Percentiles rank a stretch among this genome's conserved stretches.
Conservation (phyloP, 768 basidiomycete genomes). For the Tylopilus subfusipes region DNA sequence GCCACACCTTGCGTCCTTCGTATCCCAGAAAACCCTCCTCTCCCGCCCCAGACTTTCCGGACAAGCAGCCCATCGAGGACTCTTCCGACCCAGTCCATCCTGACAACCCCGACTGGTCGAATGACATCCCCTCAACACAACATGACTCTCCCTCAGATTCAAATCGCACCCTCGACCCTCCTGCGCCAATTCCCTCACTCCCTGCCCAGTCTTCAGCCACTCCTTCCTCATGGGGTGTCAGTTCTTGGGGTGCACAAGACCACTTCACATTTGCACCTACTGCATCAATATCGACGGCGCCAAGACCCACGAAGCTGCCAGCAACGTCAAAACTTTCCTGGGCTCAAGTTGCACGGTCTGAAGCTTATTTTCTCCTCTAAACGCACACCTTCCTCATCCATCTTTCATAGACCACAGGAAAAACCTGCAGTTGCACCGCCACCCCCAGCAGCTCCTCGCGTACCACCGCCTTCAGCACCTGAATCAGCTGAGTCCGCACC, state of each 20-base stretch:
- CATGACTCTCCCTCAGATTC: slow-evolving; percentile 18
- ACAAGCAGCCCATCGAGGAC: slow-evolving; percentile 23
- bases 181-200: slow-evolving; percentile 8
- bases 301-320: slow-evolving; percentile 50
- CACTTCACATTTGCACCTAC: slow-evolving; percentile 33
- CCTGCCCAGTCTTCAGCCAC: slow-evolving; percentile 24
- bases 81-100: slow-evolving; percentile 7
- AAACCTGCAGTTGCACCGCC: slow-evolving; percentile 50
- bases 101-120: slow-evolving; percentile 16
- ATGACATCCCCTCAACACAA: slow-evolving; percentile 7
- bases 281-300: slow-evolving; percentile 11
- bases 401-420: slow-evolving; percentile 53
- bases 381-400: slow-evolving; percentile 1
- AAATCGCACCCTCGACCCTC: slow-evolving; percentile 12
- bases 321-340: slow-evolving; percentile 78
- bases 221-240: slow-evolving; percentile 34
- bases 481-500: slow-evolving; percentile 27
- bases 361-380: background rate
- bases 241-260: slow-evolving; percentile 34
- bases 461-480: slow-evolving; percentile 15
- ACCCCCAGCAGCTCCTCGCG: slow-evolving; percentile 22
- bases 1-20: slow-evolving; percentile 28
- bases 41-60: slow-evolving; percentile 34
- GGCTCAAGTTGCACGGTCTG: slow-evolving; percentile 74
- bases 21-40: slow-evolving; percentile 28